phyloP scores from a whole-genome alignment of 2,329 filamentous ascomycete species.

The Aspergillus sp. region DNA sequence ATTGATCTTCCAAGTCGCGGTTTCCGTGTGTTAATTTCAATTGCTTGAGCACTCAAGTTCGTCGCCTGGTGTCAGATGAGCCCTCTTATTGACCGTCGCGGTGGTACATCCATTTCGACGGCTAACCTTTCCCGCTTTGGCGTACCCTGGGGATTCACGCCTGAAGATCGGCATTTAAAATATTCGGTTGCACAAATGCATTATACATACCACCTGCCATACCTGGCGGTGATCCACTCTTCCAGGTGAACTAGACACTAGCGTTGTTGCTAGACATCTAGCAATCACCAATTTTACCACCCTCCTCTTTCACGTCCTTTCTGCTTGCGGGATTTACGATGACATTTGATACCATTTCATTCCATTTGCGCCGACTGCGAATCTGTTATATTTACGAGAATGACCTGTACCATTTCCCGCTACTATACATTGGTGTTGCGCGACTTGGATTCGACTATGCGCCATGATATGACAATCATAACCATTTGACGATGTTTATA shows the following conservation, averaged over 20 bases:
- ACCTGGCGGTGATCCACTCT: background rate
- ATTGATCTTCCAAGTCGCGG: background rate
- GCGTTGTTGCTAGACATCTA: background rate
- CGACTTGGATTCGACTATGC: slow-evolving; percentile 7
- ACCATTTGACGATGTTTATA: background rate
- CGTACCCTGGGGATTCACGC: background rate
- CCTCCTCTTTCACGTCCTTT: no score
- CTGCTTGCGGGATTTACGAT: background rate
- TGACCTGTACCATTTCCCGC: slow-evolving; percentile 5
- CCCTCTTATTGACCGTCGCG: background rate
- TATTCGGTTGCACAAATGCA: background rate
- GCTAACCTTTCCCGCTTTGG: background rate
- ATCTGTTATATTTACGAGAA: slow-evolving; percentile 6
- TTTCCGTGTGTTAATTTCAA: background rate
- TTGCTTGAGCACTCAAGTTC: background rate
- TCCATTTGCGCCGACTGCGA: background rate
- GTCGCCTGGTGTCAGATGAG: background rate
- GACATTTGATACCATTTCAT: background rate
- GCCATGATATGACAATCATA: slow-evolving; percentile 2
- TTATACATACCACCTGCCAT: background rate
- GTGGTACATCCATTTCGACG: background rate
- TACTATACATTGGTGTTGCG: slow-evolving; percentile 9
- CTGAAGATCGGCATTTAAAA: background rate
- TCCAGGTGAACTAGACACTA: background rate
- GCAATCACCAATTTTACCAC: background rate